Evolutionary conservation across 2,329 filamentous ascomycete species (phyloP).

Genomic region (Ploettnerulaceae sp.): DNA sequence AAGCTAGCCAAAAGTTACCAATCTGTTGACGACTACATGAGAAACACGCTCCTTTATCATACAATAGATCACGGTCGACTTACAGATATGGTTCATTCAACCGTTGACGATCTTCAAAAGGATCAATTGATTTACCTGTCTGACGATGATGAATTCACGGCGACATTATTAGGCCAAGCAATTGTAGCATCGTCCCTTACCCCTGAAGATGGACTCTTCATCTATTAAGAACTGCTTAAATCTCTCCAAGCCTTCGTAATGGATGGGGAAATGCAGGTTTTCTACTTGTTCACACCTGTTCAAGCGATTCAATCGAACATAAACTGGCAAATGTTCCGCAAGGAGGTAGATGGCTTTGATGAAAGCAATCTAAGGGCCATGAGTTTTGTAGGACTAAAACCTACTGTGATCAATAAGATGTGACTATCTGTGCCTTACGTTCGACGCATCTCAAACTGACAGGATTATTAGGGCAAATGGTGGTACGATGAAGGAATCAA

Average conservation of each 20-base stretch:
- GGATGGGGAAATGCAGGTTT: conserved; percentile 74
- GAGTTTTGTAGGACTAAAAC: conserved; percentile 62
- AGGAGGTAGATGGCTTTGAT: conserved; percentile 65
- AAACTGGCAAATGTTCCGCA: conserved; percentile 69
- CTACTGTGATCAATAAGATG: conserved; percentile 62
- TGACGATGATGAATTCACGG: conserved; percentile 47
- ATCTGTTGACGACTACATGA: conserved; percentile 63
- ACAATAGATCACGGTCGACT: conserved; percentile 48
- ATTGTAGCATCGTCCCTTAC: conserved; percentile 68
- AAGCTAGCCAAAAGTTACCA: conserved; percentile 61
- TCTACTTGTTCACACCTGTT: conserved; percentile 73
- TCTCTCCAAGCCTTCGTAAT: conserved; percentile 71
- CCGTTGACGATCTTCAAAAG: conserved; percentile 52
- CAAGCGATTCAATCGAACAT: conserved; percentile 52
- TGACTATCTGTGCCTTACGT: conserved; percentile 35
- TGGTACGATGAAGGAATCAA: conserved; percentile 58
- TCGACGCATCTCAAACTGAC: neutral
- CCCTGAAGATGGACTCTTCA: conserved; percentile 69
- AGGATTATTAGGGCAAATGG: conserved; percentile 54
- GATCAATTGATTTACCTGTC: conserved; percentile 52
- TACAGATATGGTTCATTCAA: conserved; percentile 49
- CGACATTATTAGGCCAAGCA: conserved; percentile 64
- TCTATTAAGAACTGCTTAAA: conserved; percentile 62
- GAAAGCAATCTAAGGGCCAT: conserved; percentile 68
- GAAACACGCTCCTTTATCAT: conserved; percentile 60